Base-by-base conservation (phyloP, 768 basidiomycete species). In the Phaeotremella skinneri region DNA sequence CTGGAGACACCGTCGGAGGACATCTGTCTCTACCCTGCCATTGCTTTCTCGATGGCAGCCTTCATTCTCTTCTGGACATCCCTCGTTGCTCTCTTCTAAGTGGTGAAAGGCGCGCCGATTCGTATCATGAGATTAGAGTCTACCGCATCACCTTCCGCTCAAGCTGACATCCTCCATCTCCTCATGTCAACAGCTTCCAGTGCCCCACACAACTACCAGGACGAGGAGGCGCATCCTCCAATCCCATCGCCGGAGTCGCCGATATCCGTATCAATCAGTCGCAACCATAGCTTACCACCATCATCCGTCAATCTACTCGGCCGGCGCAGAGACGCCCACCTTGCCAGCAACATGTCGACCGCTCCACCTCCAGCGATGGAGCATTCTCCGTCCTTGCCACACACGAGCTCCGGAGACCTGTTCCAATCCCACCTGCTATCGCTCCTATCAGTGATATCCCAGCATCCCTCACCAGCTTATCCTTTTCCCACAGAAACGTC, bases 381-480 rank as follows among this genome's bases (percentile, higher is more conserved):
- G 9, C 34, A 37, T 17, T 37, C 34, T 7, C 34, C 34, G 34
- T 7, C 17, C 34, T 17, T 37, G 9, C 21, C 43, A 13, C 21
- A 11, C 7, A 20, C 43, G 9, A 21, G 6, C 13, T 13, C 43
- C 16, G 51, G 55, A 13, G 58, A 54, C 11, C 57, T 57, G 11
- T 73, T 70, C 56, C 52, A 73, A 48, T 23, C 62, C 1, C 69
- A 73, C 43, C 41, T 70, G 32, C 57, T 73, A 1, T 23, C 54
- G 6, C 61, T 73, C n/a, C 49, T 73, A 7, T 64, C 69, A 1
- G n/a, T 49, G 2, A 69, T 73, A 30, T 64, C 65, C 1, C 60
- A 63, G 29, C 67, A 64, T 16, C 69, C 72, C 1, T 73, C 72
- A 0, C 69, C 72, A 1, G 66, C 72, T 9, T 73, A 60, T 49